Evolutionary conservation across 129 eudicot genomes (phyloP).

Genomic region (Ambrosia trifida): DNA sequence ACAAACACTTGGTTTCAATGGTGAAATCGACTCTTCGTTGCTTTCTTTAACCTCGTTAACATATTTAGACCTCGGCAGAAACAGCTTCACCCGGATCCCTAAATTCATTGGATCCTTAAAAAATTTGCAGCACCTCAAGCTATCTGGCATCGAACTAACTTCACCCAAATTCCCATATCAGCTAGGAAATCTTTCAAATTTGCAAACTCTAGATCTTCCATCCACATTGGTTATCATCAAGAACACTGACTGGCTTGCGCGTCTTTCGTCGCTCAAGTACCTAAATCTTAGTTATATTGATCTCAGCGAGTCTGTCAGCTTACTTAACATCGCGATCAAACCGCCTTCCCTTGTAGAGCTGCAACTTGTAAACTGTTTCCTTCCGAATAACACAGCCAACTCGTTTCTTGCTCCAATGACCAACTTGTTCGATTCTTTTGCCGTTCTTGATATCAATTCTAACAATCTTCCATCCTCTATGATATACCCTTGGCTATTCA

Average conservation of each 20-base stretch:
- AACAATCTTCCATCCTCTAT: slow-evolving; percentile 23
- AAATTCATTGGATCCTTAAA: slow-evolving; percentile 37
- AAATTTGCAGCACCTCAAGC: slow-evolving; percentile 33
- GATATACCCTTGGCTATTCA: slow-evolving; percentile 34
- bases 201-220: slow-evolving; percentile 42
- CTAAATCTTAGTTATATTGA: slow-evolving; percentile 32
- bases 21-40: slow-evolving; percentile 37
- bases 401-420: slow-evolving; percentile 2
- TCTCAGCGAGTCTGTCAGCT: slow-evolving; percentile 23
- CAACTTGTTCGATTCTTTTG: slow-evolving; percentile 22
- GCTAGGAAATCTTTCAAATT: slow-evolving; percentile 36
- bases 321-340: slow-evolving; percentile 23
- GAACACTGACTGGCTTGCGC: slow-evolving; percentile 34
- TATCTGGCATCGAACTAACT: slow-evolving; percentile 25
- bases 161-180: slow-evolving; percentile 34
- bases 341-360: slow-evolving; percentile 33
- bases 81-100: slow-evolving; percentile 36
- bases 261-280: slow-evolving; percentile 33
- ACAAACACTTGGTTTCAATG: slow-evolving; percentile 22
- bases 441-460: slow-evolving; percentile 23
- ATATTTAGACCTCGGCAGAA: slow-evolving; percentile 40
- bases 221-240: background rate
- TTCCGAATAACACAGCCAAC: slow-evolving; percentile 18
- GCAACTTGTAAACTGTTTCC: slow-evolving; percentile 24
- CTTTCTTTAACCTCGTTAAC: slow-evolving; percentile 22